Base-by-base conservation (phyloP, 306 rosid genomes). In the Glycine soja region DNA sequence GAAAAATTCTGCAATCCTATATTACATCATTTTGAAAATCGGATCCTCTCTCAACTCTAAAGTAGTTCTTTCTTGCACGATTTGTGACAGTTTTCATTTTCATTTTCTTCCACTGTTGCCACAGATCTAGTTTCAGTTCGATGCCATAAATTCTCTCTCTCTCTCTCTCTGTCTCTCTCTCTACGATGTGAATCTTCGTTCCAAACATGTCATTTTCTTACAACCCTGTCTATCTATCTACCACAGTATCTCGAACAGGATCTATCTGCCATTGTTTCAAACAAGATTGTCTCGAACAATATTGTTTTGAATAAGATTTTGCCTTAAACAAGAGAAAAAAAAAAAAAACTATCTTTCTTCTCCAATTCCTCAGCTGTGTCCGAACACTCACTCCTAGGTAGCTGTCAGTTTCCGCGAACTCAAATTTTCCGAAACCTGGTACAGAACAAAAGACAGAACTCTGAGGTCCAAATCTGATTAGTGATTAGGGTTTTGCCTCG, bases 401-500 rank as follows among this genome's bases (percentile, higher is more conserved):
- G 10, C 5, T 43, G 14, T 10, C 6, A 2, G 57, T 46, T 46
- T 18, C n/a, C 38, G 38, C 38, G 38, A 34, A 34, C 38, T 54
- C 40, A 10, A 7, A 36, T 13, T 57, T 40, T 42, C 54, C 12
- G 6, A 40, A 40, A 57, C 24, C 15, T 7, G 38, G 46, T 38
- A 16, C 8, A 5, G 6, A 38, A 65, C 13, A 24, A 40, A 1
- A 15, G 52, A 15, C 14, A 43, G 14, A 67, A 7, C 8, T 56
- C 36, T 6, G 45, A 12, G 18, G 43, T 24, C 13, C 30, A 48
- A 71, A 70, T 48, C 74, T 24, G 30, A 24, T 24, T 24, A 24
- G 30, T 50, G 24, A 59, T 81, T 74, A 81, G 85, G 85, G 85
- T 75, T 81, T 81, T 54, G 54, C 0, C 38, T 69, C 56, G 54